Percentiles rank a stretch among this genome's conserved stretches.
These are phyloP conservation scores for Lavandula angustifolia DNA, from an alignment of 257 asterid genomes.

Conservation along the genomic window DNA sequence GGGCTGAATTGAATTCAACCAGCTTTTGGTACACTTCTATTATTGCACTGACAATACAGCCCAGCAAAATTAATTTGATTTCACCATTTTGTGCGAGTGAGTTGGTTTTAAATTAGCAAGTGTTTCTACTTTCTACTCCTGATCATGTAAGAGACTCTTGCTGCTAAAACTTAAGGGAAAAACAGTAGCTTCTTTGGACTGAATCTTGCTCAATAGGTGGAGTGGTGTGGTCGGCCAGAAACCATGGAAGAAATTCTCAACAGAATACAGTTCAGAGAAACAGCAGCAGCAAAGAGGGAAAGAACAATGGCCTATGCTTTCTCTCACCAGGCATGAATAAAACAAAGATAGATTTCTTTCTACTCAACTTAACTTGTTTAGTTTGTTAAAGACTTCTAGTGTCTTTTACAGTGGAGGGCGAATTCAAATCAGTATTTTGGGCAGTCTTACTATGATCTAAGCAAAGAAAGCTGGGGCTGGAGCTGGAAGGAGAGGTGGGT, in stretches of 20 bases:
- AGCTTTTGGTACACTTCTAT: slow-evolving; percentile 13
- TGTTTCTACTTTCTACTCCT: neutral
- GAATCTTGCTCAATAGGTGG: slow-evolving; percentile 44
- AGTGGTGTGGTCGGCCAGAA: slow-evolving; percentile 77
- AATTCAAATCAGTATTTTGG: slow-evolving; percentile 60
- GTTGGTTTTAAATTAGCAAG: neutral
- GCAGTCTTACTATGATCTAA: slow-evolving; percentile 66
- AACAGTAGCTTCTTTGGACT: too few species aligned
- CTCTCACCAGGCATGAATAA: slow-evolving; percentile 66
- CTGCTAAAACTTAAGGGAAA: too few species aligned
- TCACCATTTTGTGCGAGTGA: neutral
- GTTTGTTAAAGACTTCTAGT: neutral
- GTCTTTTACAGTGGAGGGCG: slow-evolving; percentile 63
- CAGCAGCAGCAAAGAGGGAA: slow-evolving; percentile 68
- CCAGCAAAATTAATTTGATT: slow-evolving; percentile 14
- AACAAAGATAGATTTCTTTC: neutral
- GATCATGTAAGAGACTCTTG: neutral
- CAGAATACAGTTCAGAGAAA: slow-evolving; percentile 67
- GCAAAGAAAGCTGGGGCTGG: slow-evolving; percentile 88
- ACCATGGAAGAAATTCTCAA: slow-evolving; percentile 72
- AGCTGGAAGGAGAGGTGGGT: slow-evolving; percentile 83
- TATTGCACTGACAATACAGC: slow-evolving; percentile 24
- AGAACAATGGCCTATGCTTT: slow-evolving; percentile 76
- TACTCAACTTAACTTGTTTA: neutral
- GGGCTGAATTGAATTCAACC: slow-evolving; percentile 14